Conservation (phyloP, 495 filamentous ascomycete genomes). For the Daldinia loculata region DNA sequence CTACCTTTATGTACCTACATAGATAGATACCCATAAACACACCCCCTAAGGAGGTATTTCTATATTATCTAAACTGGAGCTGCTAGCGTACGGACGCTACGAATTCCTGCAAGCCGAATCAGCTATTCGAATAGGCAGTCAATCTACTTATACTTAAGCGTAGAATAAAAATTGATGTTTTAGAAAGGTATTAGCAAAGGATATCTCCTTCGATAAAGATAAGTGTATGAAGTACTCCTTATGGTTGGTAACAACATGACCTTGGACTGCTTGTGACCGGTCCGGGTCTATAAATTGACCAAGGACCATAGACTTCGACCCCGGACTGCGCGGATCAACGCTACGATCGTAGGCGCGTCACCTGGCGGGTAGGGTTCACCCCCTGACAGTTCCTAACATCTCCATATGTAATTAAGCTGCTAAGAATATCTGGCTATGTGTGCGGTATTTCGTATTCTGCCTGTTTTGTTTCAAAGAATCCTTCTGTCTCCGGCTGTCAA, state of each 20-base stretch:
- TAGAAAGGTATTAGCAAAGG: not conserved
- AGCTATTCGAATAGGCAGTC: not conserved
- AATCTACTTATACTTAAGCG: not conserved
- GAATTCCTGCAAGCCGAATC: too few relatives aligned
- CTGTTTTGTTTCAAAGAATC: slow-evolving; percentile 27
- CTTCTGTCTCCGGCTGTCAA: slow-evolving; percentile 9
- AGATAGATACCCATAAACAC: not conserved
- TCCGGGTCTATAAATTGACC: slow-evolving; percentile 36
- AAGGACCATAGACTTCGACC: slow-evolving; percentile 37
- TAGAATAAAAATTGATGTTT: not conserved
- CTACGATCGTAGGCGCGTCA: slow-evolving; percentile 43
- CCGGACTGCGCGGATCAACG: slow-evolving; percentile 39
- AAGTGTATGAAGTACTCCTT: not conserved
- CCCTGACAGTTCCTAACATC: slow-evolving; percentile 20
- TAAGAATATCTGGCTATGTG: slow-evolving; percentile 29
- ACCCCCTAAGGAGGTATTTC: not conserved
- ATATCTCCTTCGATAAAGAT: not conserved
- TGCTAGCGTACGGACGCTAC: not conserved
- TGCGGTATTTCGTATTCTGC: slow-evolving; percentile 25
- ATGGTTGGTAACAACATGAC: slow-evolving; percentile 25
- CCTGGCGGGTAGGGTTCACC: slow-evolving; percentile 39
- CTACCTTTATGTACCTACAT: not conserved
- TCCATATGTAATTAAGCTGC: slow-evolving; percentile 17
- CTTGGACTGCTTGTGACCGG: slow-evolving; percentile 25
- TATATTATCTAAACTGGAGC: not conserved